Evolutionary conservation across 2,329 filamentous ascomycete species (phyloP), one percentile per base, ranked within the genome.

Genomic region (Bipolaris zeicola): DNA sequence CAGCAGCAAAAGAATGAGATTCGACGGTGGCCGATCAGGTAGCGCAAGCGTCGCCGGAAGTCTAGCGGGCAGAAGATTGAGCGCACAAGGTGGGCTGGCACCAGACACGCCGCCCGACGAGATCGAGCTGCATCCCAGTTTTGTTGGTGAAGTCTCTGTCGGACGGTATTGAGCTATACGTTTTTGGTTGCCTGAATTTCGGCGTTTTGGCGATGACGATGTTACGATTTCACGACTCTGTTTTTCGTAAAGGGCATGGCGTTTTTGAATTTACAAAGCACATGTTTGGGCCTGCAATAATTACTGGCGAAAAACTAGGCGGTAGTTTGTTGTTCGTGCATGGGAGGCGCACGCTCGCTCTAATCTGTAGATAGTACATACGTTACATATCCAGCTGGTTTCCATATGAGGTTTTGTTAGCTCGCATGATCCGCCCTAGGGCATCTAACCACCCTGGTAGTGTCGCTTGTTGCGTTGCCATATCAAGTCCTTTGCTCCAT

Each of bases 61-160:
- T 52, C 36, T 59, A 24, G 28, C 42, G 7, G 48, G 55, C 43
- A 52, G 49, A 22, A 50, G 62, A 22, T 24, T 49, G 41, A 64
- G 64, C 26, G 55, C 50, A 18, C 53, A 61, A n/a, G 56, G 52
- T n/a, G 59, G 54, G 5, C n/a, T 33, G 33, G 52, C 48, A 26
- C 66, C 61, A 4, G 58, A 64, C 56, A 68, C 64, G 22, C 66
- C 66, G 44, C 66, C 64, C 3, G 66, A 68, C n/a, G 64, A 68
- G n/a, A 62, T 57, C 4, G 63, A 66, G 45, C 53, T 66, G 28
- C 51, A 57, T 49, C 58, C 63, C n/a, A 67, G 63, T 51, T 67
- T 67, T 36, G 52, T 66, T 5, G 64, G 64, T 1, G 64, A 67
- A 26, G 66, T 66, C 10, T 51, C 60, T 18, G 58, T 62, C 11